Base-by-base conservation (phyloP, 2,329 filamentous ascomycete species). In the Cladosporium phlei region DNA sequence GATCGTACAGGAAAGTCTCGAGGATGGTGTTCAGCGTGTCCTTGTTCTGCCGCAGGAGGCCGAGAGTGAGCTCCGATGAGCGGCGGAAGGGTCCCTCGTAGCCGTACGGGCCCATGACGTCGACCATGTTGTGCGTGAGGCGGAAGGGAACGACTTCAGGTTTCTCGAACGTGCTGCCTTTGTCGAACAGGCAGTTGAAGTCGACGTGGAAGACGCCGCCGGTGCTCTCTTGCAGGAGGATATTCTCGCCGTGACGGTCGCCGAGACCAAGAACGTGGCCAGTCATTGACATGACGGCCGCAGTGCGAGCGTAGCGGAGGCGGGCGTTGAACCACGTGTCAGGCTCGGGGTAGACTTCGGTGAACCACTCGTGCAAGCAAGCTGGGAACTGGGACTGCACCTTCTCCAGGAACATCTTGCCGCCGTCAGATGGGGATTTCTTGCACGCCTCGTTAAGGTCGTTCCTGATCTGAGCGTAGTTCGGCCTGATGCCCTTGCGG, bases 161-260 rank as follows among this genome's bases (percentile, higher is more conserved):
- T 66, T 94, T 95, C 52, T 89, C 85, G 63, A 98, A 97, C 0
- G 90, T 96, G 30, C 91, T 78, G 1, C 93, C 93, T 58, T 98
- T 98, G 72, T 98, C 94, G 65, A 99, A 99, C 4, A 98, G 81
- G 67, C 94, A 98, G 70, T 98, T 98, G 76, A 99, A 98, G 69
- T 98, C 93, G 35, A 99, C 94, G 67, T 99, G 93, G 67, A 98
- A 87, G 2, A 95, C 83, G 42, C 91, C 91, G 34, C 94, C 93
- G 54, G 89, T 94, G 47, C 86, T 85, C 70, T 97, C 88, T 66
- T 97, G 89, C 24, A 98, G 82, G 22, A 96, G 79, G 46, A 99
- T 88, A 66, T 99, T 99, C 67, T 98, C 93, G 49, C 91, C 91
- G 68, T 99, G 93, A 3, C 93, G 83, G 67, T 99, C 93, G 29